Evolutionary conservation across 805 yeast species (phyloP), one percentile per base, ranked within the genome.

Genomic region (Metschnikowia hibisci): DNA sequence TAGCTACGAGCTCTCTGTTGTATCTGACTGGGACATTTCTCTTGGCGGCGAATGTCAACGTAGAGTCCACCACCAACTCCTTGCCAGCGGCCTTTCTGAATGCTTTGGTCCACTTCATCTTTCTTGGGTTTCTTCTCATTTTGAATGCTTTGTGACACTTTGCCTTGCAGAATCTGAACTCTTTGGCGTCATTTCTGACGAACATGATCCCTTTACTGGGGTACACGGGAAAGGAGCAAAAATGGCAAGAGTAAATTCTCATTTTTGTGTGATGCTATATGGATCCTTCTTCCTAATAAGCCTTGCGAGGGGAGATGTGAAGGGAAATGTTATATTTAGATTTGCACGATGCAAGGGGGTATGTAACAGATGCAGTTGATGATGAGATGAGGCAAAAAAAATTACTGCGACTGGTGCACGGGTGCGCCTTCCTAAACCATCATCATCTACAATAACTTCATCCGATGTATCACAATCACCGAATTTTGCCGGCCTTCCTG

Each of bases 81-180:
- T 93, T 93, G 60, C 99, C 99, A 34, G 98, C 98, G 49, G 98
- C 95, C 67, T 93, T 93, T 73, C 99, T 82, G 78, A 93, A 93
- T 1, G 99, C 98, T 68, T 93, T 93, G 44, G 99, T 93, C 99
- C 99, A 93, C 71, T 80, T 86, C 69, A 90, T 81, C 69, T 93
- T 93, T 73, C 99, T 84, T 57, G 99, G 99, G 74, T 93, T 93
- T 70, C 99, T 84, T 76, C 96, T 89, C 74, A 89, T 95, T 66
- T 93, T 93, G 81, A 93, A 93, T 43, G 89, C 84, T 65, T 90
- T 88, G 72, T 93, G 99, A 73, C 99, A 93, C 66, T 93, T 93
- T 48, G 98, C 89, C 64, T 97, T 87, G 55, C 99, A 93, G 73
- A 93, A 93, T 58, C 96, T 77, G 67, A 93, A 93, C 69, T 89